Conservation (phyloP, 371 early-diverging fungal species). For the Homolaphlyctis polyrhiza region DNA sequence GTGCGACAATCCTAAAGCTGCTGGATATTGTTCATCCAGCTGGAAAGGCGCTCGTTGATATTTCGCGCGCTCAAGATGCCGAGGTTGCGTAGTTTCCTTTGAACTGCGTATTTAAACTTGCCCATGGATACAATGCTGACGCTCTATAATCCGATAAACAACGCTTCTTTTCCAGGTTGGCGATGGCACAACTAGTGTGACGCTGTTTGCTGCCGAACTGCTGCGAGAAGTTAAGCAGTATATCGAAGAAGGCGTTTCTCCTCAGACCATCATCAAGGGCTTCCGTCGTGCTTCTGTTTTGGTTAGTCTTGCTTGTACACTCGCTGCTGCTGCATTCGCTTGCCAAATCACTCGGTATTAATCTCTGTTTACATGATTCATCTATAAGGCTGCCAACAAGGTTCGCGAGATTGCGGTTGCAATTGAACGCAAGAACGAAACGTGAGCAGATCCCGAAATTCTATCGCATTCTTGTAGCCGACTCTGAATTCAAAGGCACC, state of each 20-base stretch:
- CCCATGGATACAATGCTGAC: neutral
- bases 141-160: neutral
- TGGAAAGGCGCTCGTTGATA: conserved; percentile 95
- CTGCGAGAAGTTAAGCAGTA: conserved; percentile 90
- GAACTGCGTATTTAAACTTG: conserved; percentile 1
- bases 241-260: conserved; percentile 94
- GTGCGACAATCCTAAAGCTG: conserved; percentile 98
- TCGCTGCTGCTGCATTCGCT: no score
- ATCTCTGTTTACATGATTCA: neutral
- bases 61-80: conserved; percentile 99
- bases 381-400: conserved; percentile 67
- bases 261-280: conserved; percentile 92
- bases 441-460: no score
- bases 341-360: no score
- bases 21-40: conserved; percentile 99
- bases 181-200: conserved; percentile 99
- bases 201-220: conserved; percentile 95
- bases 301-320: conserved; percentile 25
- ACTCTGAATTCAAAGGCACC: no score
- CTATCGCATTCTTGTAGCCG: no score
- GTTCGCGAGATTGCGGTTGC: conserved; percentile 79
- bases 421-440: conserved; percentile 68
- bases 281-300: conserved; percentile 83
- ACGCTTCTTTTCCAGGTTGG: conserved; percentile 67
- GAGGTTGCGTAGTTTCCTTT: no score